Conservation (phyloP, 2,329 filamentous ascomycete species). For the Epichloe sylvatica region DNA sequence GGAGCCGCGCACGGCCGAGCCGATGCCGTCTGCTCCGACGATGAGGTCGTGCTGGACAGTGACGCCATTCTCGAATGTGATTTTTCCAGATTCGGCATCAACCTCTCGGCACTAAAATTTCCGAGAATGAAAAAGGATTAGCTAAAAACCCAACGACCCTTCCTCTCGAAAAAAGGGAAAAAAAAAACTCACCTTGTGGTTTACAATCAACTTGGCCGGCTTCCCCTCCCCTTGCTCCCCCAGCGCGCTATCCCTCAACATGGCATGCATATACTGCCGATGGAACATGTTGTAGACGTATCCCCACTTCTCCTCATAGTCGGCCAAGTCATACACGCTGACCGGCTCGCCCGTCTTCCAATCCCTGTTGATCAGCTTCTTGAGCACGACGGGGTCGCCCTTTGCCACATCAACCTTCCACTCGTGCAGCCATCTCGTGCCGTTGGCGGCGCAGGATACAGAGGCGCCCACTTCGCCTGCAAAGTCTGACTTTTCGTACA, state of each 20-base stretch:
- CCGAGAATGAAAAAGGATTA: too few relatives aligned
- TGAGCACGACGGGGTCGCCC: constrained; percentile 51
- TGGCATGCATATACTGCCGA: constrained; percentile 52
- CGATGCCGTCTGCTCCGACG: constrained; percentile 53
- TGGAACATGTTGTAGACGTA: constrained; percentile 58
- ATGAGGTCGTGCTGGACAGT: constrained; percentile 42
- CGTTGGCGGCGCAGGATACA: constrained; percentile 55
- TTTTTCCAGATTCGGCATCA: constrained; percentile 33
- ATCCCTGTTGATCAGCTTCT: constrained; percentile 54
- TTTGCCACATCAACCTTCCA: constrained; percentile 51
- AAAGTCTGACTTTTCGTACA: constrained; percentile 54
- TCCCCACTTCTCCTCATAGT: constrained; percentile 53
- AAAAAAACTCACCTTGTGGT: constrained; percentile 31
- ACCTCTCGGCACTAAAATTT: constrained; percentile 31
- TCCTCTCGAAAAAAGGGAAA: too few relatives aligned
- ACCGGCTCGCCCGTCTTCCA: constrained; percentile 55
- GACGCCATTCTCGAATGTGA: constrained; percentile 40
- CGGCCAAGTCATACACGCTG: constrained; percentile 47
- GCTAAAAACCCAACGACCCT: too few relatives aligned
- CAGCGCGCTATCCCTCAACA: constrained; percentile 47
- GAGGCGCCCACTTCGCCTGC: constrained; percentile 55
- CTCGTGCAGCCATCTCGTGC: constrained; percentile 54
- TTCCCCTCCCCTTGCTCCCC: constrained; percentile 37
- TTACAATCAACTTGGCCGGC: constrained; percentile 40
- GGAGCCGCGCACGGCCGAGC: constrained; percentile 46